Base-by-base conservation (phyloP, 345 rosid species). In the Viola odorata region DNA sequence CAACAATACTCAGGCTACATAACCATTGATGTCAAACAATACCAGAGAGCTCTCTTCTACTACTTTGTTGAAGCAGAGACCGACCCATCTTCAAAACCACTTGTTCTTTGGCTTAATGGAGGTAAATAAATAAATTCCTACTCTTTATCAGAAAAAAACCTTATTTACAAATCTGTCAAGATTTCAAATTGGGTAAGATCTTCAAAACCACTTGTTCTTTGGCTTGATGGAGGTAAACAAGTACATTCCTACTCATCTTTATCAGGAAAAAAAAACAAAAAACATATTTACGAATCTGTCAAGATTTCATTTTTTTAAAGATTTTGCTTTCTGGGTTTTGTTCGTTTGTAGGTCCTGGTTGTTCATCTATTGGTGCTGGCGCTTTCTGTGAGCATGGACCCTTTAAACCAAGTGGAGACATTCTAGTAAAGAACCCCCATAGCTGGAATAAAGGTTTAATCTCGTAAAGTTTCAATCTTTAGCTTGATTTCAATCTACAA, bases 371-470 rank as follows among this genome's bases (percentile, higher is more conserved):
- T 45, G 74, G 74, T 16, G 69, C 64, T 16, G 74, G 74, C 45
- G 69, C 74, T 23, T 70, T 70, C 17, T 64, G 61, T n/a, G 74
- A 70, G 65, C 69, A 70, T 54, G 74, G 74, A 39, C 74, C 69
- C 17, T 70, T 70, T 32, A 63, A 53, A 48, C 74, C 74, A 9
- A 64, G 65, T 48, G 48, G 61, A 44, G 64, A 54, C 9, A 41
- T 54, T 8, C 13, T 70, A 23, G 12, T 64, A 7, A 38, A 64
- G 14, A 70, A 64, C 60, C 47, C 59, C 23, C 59, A 52, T 54
- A 64, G 74, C 51, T 70, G 69, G 74, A 64, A 64, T 37, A 70
- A 64, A 70, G 69, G 69, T 64, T 23, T 2, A 37, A 23, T 14
- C 42, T 5, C 8, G n/a, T 7, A 12, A 37, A 14, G 7, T 15